phyloP scores from a whole-genome alignment of 257 asterid genomes.

The Paulownia fortunei region DNA sequence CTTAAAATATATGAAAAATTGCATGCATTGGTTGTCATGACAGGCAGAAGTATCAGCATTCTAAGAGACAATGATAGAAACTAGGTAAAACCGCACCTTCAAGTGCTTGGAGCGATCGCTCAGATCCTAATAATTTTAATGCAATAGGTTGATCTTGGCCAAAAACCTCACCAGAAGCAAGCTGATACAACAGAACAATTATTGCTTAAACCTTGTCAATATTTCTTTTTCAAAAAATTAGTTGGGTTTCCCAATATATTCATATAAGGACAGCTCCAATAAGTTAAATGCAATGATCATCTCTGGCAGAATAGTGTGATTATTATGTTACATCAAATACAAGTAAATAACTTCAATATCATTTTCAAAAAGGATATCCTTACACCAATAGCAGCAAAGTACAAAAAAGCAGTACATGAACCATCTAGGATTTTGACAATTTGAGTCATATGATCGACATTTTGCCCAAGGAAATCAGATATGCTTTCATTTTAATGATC shows the following conservation, averaged over 20 bases:
- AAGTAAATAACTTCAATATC: neutral
- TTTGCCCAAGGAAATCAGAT: neutral
- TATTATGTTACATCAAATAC: too few species aligned
- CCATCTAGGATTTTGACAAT: neutral
- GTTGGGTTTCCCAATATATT: neutral
- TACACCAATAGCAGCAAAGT: too few species aligned
- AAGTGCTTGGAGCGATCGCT: slow-evolving; percentile 88
- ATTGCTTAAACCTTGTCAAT: neutral
- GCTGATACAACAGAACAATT: slow-evolving; percentile 39
- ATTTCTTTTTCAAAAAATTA: neutral
- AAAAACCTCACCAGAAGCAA: slow-evolving; percentile 91
- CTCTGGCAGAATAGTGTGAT: too few species aligned
- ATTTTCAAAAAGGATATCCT: neutral
- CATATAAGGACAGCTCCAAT: neutral
- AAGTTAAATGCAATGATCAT: too few species aligned
- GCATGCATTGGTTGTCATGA: too few species aligned
- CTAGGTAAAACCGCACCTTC: slow-evolving; percentile 63
- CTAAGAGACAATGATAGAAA: neutral
- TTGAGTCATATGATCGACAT: neutral
- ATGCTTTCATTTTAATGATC: neutral
- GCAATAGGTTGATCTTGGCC: slow-evolving; percentile 96
- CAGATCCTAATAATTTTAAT: slow-evolving; percentile 84
- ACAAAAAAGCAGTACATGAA: too few species aligned
- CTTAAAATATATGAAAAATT: neutral
- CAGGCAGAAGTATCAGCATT: neutral